phyloP scores from a whole-genome alignment of 2,329 filamentous ascomycete species.

The Aspergillus cejpii region DNA sequence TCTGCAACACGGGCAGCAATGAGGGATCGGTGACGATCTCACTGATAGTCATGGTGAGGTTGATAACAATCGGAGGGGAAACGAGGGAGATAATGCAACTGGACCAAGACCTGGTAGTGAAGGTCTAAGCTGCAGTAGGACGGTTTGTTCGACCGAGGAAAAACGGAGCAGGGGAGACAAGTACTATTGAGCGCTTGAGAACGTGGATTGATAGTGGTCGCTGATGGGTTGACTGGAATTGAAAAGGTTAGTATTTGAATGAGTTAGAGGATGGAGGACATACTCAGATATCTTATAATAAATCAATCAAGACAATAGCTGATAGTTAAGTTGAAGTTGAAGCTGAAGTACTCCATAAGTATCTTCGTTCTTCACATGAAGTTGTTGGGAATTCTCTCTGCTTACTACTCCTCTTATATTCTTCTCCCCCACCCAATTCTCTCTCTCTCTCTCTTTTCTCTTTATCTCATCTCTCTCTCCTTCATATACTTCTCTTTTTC shows the following conservation, averaged over 20 bases:
- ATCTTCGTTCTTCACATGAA: no score
- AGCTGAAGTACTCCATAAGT: no score
- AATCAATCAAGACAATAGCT: no score
- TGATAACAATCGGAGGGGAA: constrained; percentile 7
- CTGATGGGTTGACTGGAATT: constrained; percentile 9
- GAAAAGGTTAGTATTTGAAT: background rate
- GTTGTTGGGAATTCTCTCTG: background rate
- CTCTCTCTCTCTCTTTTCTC: constrained; percentile 4
- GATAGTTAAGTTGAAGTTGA: no score
- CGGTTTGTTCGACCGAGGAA: constrained; percentile 1
- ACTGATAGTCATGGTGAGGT: constrained; percentile 47
- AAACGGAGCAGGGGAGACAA: constrained; percentile 2
- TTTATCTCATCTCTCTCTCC: constrained; percentile 7
- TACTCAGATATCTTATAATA: background rate
- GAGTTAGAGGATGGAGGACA: background rate
- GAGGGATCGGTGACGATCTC: constrained; percentile 58
- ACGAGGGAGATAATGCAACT: constrained; percentile 11
- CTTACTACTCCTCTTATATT: constrained; percentile 5
- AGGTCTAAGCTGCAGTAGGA: background rate
- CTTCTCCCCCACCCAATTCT: constrained; percentile 6
- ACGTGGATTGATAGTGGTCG: constrained; percentile 12
- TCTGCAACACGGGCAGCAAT: constrained; percentile 62
- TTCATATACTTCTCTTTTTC: constrained; percentile 2
- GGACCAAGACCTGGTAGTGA: constrained; percentile 4
- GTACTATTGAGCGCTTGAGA: constrained; percentile 1